Conservation (phyloP, 768 basidiomycete genomes). For the Kockovaella imperatae region DNA sequence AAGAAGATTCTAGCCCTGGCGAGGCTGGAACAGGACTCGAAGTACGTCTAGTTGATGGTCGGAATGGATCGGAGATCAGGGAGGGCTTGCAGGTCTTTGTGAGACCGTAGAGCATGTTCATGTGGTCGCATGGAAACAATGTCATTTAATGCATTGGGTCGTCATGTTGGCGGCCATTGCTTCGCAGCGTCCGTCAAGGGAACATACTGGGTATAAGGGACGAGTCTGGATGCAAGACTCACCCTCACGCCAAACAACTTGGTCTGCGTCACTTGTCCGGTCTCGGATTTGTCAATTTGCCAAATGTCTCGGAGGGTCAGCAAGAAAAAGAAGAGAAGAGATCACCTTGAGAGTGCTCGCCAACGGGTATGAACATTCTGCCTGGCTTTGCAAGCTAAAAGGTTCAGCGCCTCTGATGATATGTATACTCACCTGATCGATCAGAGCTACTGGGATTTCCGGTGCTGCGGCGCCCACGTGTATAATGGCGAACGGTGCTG, state of each 20-base stretch:
- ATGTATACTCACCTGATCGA: conserved; percentile 53
- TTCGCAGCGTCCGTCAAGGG: conserved; percentile 41
- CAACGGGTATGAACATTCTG: conserved; percentile 86
- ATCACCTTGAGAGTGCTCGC: conserved; percentile 50
- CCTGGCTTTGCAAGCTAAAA: conserved; percentile 42
- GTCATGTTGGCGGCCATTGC: conserved; percentile 21
- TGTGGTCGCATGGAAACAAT: background rate
- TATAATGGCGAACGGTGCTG: conserved; percentile 66
- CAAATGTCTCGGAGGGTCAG: conserved; percentile 49
- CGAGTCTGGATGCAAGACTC: conserved; percentile 38
- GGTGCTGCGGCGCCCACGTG: conserved; percentile 93
- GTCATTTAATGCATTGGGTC: background rate
- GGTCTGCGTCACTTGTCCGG: conserved; percentile 59
- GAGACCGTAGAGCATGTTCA: conserved; percentile 4
- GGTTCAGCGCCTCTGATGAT: background rate
- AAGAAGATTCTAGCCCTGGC: conserved; percentile 6
- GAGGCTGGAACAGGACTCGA: conserved; percentile 24
- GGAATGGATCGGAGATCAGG: background rate
- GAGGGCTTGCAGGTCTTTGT: conserved; percentile 10
- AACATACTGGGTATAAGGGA: conserved; percentile 37
- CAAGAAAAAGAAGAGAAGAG: background rate
- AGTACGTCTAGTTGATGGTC: conserved; percentile 8
- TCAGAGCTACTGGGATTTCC: conserved; percentile 57
- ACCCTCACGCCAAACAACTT: conserved; percentile 77
- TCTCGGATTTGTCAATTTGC: conserved; percentile 68